Percentiles rank a stretch among this genome's conserved stretches.
Conservation (phyloP, 495 filamentous ascomycete species). For the Sphaerosporella brunnea region DNA sequence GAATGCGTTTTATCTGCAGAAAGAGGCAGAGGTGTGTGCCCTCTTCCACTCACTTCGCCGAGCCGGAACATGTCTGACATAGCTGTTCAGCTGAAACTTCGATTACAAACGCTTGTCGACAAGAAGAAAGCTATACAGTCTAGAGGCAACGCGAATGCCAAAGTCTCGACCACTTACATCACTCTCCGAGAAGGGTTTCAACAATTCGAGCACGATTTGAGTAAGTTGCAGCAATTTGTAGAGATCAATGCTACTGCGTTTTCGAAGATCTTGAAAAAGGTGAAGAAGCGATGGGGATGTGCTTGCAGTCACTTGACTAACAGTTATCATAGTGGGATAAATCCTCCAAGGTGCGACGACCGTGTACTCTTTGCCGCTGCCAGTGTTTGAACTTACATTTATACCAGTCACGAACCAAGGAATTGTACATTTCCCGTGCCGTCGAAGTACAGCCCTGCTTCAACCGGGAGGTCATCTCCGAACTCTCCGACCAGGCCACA, state of each 20-base stretch:
- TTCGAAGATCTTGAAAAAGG: conserved; percentile 97
- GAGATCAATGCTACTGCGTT: conserved; percentile 94
- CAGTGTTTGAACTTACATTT: too few relatives aligned
- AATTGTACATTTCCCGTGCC: conserved; percentile 84
- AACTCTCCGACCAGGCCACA: conserved; percentile 87
- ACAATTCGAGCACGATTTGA: conserved; percentile 86
- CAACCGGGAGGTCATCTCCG: conserved; percentile 88
- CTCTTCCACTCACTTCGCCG: neutral
- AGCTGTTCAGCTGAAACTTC: conserved; percentile 61
- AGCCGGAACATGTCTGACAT: conserved; percentile 6
- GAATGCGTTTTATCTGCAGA: conserved; percentile 92
- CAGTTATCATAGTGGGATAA: conserved; percentile 59
- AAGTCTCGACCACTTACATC: conserved; percentile 77
- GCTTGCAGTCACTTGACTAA: conserved; percentile 8
- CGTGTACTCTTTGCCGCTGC: neutral
- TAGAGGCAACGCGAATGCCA: conserved; percentile 43
- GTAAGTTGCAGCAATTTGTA: conserved; percentile 96
- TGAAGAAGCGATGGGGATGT: conserved; percentile 24
- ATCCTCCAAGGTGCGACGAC: conserved; percentile 60
- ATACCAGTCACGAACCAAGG: conserved; percentile 73
- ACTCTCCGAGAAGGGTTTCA: conserved; percentile 90
- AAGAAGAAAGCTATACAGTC: conserved; percentile 82
- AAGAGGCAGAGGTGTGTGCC: conserved; percentile 75
- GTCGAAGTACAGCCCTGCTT: conserved; percentile 97
- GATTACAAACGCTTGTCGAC: conserved; percentile 76